phyloP scores from a whole-genome alignment of 2,329 filamentous ascomycete genomes.

The Colletotrichum spinosum region DNA sequence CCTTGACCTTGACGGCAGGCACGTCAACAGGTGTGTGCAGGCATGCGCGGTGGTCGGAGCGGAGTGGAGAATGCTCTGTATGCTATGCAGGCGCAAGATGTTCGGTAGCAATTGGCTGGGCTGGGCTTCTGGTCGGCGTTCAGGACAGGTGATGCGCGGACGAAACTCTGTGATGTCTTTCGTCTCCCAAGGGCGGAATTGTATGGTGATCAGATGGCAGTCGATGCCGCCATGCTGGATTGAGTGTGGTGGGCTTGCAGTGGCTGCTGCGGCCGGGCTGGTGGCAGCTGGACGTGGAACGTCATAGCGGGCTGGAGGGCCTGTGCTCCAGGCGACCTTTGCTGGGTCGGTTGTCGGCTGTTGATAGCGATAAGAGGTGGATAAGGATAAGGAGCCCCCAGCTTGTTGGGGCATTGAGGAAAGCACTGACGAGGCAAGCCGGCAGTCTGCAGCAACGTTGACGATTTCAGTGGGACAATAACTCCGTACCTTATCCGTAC shows the following conservation, averaged over 20 bases:
- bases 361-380: conserved; percentile 13
- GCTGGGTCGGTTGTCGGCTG: not conserved
- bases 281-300: conserved; percentile 31
- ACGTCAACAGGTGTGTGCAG: conserved; percentile 28
- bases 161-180: conserved; percentile 21
- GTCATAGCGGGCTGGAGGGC: conserved; percentile 33
- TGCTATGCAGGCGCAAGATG: conserved; percentile 17
- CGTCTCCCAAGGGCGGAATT: conserved; percentile 28
- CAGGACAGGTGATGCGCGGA: not conserved
- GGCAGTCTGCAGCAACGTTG: too few relatives aligned
- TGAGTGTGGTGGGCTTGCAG: conserved; percentile 18
- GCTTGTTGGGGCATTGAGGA: conserved; percentile 15
- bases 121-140: conserved; percentile 12
- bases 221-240: conserved; percentile 13
- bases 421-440: too few relatives aligned
- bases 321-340: conserved; percentile 1
- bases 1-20: conserved; percentile 31
- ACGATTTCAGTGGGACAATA: too few relatives aligned
- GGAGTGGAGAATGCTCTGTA: not conserved
- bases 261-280: conserved; percentile 33
- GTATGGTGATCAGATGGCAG: conserved; percentile 35
- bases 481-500: too few relatives aligned
- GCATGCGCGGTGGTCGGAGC: conserved; percentile 26
- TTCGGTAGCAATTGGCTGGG: conserved; percentile 16
- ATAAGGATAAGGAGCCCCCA: conserved; percentile 20